Percentiles rank a stretch among this genome's conserved stretches.
phyloP scores from a whole-genome alignment of 768 basidiomycete species.

The Lentinula edodes region DNA sequence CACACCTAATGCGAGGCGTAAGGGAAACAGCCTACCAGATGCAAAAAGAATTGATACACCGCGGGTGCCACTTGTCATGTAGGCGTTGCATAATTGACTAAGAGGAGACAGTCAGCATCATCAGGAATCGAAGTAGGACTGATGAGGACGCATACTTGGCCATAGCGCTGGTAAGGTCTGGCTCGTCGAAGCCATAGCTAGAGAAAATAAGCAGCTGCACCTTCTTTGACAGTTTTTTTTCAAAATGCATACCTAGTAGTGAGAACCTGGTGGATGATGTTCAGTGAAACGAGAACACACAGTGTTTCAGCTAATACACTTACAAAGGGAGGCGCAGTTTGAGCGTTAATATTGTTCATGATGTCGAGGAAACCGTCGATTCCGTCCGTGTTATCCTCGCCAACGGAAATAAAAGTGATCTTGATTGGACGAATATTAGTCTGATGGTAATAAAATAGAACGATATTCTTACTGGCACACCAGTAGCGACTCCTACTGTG shows the following conservation, averaged over 20 bases:
- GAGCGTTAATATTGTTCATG: slow-evolving; percentile 21
- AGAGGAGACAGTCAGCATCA: not conserved
- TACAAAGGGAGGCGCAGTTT: slow-evolving; percentile 29
- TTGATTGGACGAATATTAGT: not conserved
- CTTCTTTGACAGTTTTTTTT: too few relatives aligned
- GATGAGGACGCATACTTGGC: slow-evolving; percentile 7
- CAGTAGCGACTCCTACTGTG: slow-evolving; percentile 29
- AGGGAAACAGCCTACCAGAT: slow-evolving; percentile 35
- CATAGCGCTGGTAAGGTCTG: slow-evolving; percentile 24
- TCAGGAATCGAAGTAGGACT: not conserved
- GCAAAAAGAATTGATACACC: slow-evolving; percentile 44
- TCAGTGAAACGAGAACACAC: not conserved
- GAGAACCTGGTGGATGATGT: slow-evolving; percentile 22
- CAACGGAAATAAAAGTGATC: slow-evolving; percentile 26
- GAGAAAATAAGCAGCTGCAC: too few relatives aligned
- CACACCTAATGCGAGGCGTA: not conserved
- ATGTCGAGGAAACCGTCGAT: slow-evolving; percentile 28
- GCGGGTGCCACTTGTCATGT: slow-evolving; percentile 36
- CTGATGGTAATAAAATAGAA: not conserved
- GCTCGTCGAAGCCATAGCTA: slow-evolving; percentile 49
- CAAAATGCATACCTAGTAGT: slow-evolving; percentile 25
- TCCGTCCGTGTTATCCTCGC: slow-evolving; percentile 22
- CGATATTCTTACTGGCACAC: slow-evolving; percentile 18
- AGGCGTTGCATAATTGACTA: slow-evolving; percentile 22
- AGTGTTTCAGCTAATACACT: not conserved